A percentile compares a stretch with the other conserved stretches of the same genome.
Conservation (phyloP, 768 basidiomycete genomes). For the Peribolospora kevripleyi region DNA sequence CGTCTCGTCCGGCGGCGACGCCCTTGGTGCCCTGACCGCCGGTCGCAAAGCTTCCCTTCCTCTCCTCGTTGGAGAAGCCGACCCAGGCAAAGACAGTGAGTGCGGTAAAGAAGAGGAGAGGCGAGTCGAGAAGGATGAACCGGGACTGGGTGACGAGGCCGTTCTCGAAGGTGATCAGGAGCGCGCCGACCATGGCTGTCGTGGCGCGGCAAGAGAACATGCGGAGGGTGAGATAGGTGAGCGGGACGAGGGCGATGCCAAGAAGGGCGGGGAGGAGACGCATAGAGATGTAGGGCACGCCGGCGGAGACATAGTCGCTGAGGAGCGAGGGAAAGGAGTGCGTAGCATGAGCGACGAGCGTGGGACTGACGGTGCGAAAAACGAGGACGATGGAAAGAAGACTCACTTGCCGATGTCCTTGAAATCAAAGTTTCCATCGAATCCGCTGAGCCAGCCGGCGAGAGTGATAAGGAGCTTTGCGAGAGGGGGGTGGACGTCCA, state of each 20-base stretch:
- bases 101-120: slow-evolving; percentile 93
- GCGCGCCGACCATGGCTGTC: slow-evolving; percentile 67
- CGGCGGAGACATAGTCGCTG: slow-evolving; percentile 43
- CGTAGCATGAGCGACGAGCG: neutral
- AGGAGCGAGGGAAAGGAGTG: neutral
- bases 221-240: slow-evolving; percentile 81
- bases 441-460: slow-evolving; percentile 64
- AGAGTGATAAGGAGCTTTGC: slow-evolving; percentile 89
- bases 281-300: slow-evolving; percentile 90
- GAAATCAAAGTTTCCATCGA: slow-evolving; percentile 83
- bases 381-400: neutral
- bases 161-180: slow-evolving; percentile 92
- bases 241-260: slow-evolving; percentile 67
- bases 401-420: slow-evolving; percentile 84
- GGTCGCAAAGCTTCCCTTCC: neutral
- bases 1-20: slow-evolving; percentile 17
- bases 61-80: slow-evolving; percentile 57
- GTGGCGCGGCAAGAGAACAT: slow-evolving; percentile 75
- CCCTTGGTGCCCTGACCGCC: neutral
- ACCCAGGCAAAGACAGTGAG: slow-evolving; percentile 67
- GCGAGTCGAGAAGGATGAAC: slow-evolving; percentile 89
- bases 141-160: slow-evolving; percentile 85
- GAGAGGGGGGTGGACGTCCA: slow-evolving; percentile 87
- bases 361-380: neutral
- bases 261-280: slow-evolving; percentile 76